Evolutionary conservation across 257 asterid species (phyloP).

Genomic region (Datura wrightii): DNA sequence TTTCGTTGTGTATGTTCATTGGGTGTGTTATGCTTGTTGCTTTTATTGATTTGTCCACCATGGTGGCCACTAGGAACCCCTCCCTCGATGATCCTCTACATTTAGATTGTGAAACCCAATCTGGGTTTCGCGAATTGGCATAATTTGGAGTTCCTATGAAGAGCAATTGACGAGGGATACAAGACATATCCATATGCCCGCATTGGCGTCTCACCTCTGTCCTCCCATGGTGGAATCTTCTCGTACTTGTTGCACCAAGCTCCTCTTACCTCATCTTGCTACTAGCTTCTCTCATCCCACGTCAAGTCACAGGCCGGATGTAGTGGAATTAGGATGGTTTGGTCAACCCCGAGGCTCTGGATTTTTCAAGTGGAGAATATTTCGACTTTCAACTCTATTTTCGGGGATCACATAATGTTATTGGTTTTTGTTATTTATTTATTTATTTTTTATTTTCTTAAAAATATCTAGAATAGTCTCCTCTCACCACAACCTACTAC

Average conservation of each 20-base stretch:
- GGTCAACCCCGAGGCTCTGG: background rate
- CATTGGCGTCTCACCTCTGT: background rate
- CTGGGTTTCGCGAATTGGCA: background rate
- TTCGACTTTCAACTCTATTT: too few relatives aligned
- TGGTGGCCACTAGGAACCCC: background rate
- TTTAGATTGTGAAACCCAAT: background rate
- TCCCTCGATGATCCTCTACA: background rate
- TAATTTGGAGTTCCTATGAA: constrained; percentile 3
- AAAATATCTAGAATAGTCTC: too few relatives aligned
- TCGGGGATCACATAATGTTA: too few relatives aligned
- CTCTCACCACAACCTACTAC: too few relatives aligned
- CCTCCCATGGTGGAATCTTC: constrained; percentile 16
- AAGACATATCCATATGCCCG: background rate
- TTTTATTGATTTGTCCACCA: background rate
- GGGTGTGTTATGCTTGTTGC: background rate
- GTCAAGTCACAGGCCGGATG: background rate
- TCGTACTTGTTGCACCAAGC: background rate
- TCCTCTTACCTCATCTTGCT: background rate
- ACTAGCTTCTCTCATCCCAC: constrained; percentile 15
- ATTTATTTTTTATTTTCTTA: too few relatives aligned
- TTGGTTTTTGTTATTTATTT: too few relatives aligned
- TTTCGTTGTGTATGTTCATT: background rate
- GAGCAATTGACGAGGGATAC: background rate
- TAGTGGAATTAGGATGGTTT: constrained; percentile 15
- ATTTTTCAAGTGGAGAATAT: background rate